Conservation (phyloP, 768 basidiomycete species). For the Trametes meyenii region DNA sequence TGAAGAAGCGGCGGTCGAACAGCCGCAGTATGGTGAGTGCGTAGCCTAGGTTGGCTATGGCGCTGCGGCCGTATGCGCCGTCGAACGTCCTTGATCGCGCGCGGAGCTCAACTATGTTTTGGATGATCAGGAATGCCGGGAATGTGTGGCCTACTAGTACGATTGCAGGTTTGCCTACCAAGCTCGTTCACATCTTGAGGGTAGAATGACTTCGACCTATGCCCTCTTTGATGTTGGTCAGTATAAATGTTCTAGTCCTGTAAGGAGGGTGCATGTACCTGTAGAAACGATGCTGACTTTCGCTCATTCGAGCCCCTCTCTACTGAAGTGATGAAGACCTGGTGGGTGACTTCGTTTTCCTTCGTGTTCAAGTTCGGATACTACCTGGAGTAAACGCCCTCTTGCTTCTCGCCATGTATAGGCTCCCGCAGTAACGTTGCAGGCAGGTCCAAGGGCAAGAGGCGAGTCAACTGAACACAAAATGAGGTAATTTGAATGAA, state of each 20-base stretch:
- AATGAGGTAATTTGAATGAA: too few species aligned
- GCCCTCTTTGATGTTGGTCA: slow-evolving; percentile 29
- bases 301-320: not conserved
- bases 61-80: slow-evolving; percentile 79
- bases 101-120: slow-evolving; percentile 60
- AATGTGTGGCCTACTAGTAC: too few species aligned
- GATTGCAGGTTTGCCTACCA: slow-evolving; percentile 9
- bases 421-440: too few species aligned
- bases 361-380: not conserved
- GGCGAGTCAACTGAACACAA: too few species aligned
- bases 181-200: slow-evolving; percentile 39
- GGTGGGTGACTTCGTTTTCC: too few species aligned
- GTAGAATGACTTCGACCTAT: slow-evolving; percentile 37
- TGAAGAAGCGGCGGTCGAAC: slow-evolving; percentile 75
- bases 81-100: slow-evolving; percentile 84
- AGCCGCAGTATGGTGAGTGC: slow-evolving; percentile 74
- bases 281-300: not conserved
- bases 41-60: slow-evolving; percentile 73
- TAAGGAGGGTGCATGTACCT: not conserved
- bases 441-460: too few species aligned
- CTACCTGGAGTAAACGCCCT: too few species aligned
- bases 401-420: too few species aligned
- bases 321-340: too few species aligned
- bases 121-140: not conserved
- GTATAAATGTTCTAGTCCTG: not conserved